Conservation (phyloP, 2,329 filamentous ascomycete genomes). For the Botrytis fabae region DNA sequence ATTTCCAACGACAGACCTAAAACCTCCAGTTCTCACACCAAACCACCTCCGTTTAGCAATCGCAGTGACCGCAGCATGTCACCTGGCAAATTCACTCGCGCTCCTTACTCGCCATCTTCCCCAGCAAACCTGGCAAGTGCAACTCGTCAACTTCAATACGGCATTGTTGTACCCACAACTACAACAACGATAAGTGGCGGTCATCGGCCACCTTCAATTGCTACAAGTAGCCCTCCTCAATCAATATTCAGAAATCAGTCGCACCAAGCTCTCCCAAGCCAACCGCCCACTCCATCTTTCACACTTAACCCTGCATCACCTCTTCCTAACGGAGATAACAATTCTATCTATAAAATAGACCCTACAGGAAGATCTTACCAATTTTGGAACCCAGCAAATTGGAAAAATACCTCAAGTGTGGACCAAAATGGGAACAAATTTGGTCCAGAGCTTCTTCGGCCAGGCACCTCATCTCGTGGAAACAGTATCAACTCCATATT, state of each 20-base stretch:
- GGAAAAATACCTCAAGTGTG: conserved; percentile 41
- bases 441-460: conserved; percentile 28
- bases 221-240: conserved; percentile 34
- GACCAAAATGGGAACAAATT: conserved; percentile 30
- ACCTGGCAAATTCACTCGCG: conserved; percentile 46
- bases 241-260: conserved; percentile 21
- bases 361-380: conserved; percentile 46
- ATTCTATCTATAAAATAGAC: conserved; percentile 42
- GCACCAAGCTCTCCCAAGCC: neutral
- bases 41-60: conserved; percentile 30
- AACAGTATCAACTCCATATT: conserved; percentile 50
- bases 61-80: conserved; percentile 57
- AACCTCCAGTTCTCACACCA: conserved; percentile 39
- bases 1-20: conserved; percentile 50
- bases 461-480: conserved; percentile 28
- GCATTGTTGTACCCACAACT: conserved; percentile 23
- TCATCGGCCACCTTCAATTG: conserved; percentile 31
- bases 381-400: conserved; percentile 60
- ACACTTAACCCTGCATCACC: conserved; percentile 13
- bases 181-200: conserved; percentile 6
- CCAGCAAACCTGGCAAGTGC: conserved; percentile 36
- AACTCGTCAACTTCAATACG: conserved; percentile 37
- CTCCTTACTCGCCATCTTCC: conserved; percentile 29
- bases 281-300: conserved; percentile 23
- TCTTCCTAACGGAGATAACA: neutral